phyloP scores from a whole-genome alignment of 192 early-diverging fungal species.

The Jimgerdemannia lactiflua region DNA sequence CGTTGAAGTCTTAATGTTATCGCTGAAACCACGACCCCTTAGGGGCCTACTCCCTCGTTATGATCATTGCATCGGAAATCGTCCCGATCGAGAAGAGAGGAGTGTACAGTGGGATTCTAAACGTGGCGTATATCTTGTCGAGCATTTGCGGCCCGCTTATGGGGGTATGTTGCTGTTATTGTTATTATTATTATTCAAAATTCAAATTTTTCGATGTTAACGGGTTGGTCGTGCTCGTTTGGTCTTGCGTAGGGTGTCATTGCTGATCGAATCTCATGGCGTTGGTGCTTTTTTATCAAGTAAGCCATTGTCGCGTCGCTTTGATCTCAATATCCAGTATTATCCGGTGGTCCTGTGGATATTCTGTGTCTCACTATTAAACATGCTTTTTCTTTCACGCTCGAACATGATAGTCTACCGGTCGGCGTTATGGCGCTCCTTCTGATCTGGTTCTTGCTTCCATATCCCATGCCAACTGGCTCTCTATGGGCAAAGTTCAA shows the following conservation, averaged over 20 bases:
- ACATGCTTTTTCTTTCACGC: background rate
- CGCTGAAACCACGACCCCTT: background rate
- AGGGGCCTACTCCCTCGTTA: constrained; percentile 53
- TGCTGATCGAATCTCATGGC: constrained; percentile 35
- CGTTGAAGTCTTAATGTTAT: background rate
- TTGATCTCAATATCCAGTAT: background rate
- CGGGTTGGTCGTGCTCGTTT: no score
- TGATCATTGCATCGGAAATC: constrained; percentile 87
- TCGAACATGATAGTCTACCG: background rate
- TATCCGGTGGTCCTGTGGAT: background rate
- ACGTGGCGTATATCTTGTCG: constrained; percentile 34
- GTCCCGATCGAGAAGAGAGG: constrained; percentile 82
- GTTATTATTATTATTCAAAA: background rate
- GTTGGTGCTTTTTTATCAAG: constrained; percentile 42
- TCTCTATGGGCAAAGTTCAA: background rate
- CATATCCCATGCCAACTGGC: background rate
- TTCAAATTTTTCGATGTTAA: background rate
- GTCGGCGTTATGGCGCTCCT: background rate
- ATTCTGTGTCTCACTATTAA: background rate
- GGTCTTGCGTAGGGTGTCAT: constrained; percentile 1
- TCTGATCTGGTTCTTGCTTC: background rate
- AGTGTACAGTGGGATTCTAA: constrained; percentile 47
- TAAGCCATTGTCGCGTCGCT: constrained; percentile 7
- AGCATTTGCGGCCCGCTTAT: constrained; percentile 32
- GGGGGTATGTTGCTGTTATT: constrained; percentile 15